Evolutionary conservation across 345 rosid genomes (phyloP), one percentile per base, ranked within the genome.

Genomic region (Citrus cavaleriei): DNA sequence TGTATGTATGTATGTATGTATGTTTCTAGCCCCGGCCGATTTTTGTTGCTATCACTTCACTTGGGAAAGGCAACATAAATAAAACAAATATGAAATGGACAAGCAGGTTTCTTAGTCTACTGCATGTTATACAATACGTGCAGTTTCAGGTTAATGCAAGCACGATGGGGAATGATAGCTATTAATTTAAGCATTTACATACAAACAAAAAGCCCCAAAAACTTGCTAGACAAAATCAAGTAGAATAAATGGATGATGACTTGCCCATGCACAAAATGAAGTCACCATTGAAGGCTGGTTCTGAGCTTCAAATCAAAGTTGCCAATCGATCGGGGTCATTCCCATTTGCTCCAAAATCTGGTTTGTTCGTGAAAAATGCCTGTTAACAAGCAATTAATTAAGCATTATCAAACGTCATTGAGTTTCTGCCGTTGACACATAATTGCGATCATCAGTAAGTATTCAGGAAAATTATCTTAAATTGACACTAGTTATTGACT

Each of bases 321-420:
- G 95, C 99, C 99, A 93, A 77, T 93, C 96, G 51, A 92, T 91
- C 14, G 94, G 90, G 28, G 83, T 49, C 54, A 77, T 82, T 80
- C 92, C 96, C 90, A 78, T 88, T 85, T 86, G 79, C 86, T 88
- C 93, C 84, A 94, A 80, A 68, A 96, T 89, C 88, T 89, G 82
- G 87, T 96, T 96, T 8, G 98, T 86, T 65, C 68, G 88, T 75
- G 99, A 96, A 85, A 96, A 96, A 87, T 96, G 99, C 87, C 97
- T 96, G 91, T 69, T 65, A 73, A 71, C 5, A 19, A 67, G 16
- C 70, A 73, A 64, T 42, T 40, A 54, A 71, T 76, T 49, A n/a
- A 46, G 22, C 3, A 64, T 64, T 21, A 75, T 14, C 24, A 46
- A 63, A 28, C 6, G 9, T 62, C 28, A 63, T 75, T 10, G 2